Conservation (phyloP, 139 green algal genomes). For the Chlamydomonas eustigma region DNA sequence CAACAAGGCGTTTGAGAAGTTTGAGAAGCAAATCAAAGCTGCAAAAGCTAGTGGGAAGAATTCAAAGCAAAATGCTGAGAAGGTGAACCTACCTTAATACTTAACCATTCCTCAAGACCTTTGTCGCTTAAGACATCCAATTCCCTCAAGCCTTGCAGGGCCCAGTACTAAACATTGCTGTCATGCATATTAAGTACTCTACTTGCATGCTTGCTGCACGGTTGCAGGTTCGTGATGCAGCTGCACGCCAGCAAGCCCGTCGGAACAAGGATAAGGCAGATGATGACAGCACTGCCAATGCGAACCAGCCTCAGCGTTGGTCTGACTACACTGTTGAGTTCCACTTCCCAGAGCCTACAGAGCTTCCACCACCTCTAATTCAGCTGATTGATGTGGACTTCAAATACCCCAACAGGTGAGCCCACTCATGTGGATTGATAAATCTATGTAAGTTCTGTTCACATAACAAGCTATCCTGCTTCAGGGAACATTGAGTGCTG, state of each 20-base stretch:
- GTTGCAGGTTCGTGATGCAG: constrained; percentile 15
- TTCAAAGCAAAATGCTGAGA: constrained; percentile 60
- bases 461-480: too few species aligned
- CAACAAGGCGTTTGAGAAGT: constrained; percentile 74
- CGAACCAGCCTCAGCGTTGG: constrained; percentile 8
- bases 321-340: constrained; percentile 58
- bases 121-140: too few species aligned
- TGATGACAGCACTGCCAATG: constrained; percentile 6
- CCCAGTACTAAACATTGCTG: too few species aligned
- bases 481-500: too few species aligned
- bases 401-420: constrained; percentile 85
- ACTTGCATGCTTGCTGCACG: too few species aligned
- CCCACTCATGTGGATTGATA: too few species aligned
- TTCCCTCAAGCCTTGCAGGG: too few species aligned
- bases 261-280: not conserved
- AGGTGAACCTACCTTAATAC: constrained; percentile 24
- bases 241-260: constrained; percentile 8
- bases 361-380: constrained; percentile 86
- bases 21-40: constrained; percentile 92
- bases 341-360: constrained; percentile 93
- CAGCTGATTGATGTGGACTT: constrained; percentile 91
- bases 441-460: too few species aligned
- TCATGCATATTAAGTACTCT: too few species aligned
- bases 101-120: too few species aligned
- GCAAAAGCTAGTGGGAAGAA: constrained; percentile 62